phyloP scores from a whole-genome alignment of 2,329 filamentous ascomycete genomes.

The Pseudocercospora macadamiae region DNA sequence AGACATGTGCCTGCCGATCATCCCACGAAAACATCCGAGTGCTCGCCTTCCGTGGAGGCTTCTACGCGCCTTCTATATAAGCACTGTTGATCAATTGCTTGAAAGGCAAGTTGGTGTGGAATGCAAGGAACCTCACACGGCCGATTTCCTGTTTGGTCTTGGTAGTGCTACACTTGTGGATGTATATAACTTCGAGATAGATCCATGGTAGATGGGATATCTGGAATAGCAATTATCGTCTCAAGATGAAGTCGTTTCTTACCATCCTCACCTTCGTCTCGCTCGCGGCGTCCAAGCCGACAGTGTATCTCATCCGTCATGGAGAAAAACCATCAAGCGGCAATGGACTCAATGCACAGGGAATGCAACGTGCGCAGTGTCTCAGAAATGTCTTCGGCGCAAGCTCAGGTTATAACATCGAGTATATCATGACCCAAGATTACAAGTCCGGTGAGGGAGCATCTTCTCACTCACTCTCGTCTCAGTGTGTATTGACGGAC shows the following conservation, averaged over 20 bases:
- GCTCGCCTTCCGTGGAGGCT: too few relatives aligned
- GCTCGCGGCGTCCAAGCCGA: constrained; percentile 43
- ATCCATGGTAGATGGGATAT: too few relatives aligned
- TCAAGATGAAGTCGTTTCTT: constrained; percentile 25
- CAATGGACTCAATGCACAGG: constrained; percentile 55
- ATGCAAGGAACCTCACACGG: background rate
- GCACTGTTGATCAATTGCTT: constrained; percentile 20
- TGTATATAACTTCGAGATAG: too few relatives aligned
- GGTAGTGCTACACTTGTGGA: background rate
- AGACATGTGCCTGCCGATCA: constrained; percentile 24
- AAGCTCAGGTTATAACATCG: constrained; percentile 58
- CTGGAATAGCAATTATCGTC: too few relatives aligned
- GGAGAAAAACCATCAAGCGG: constrained; percentile 62
- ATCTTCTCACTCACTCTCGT: background rate
- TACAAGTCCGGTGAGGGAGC: constrained; percentile 49
- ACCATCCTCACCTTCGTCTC: constrained; percentile 19
- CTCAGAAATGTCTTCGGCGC: constrained; percentile 60
- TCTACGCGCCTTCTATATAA: constrained; percentile 13
- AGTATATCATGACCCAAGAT: constrained; percentile 60
- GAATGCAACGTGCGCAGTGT: constrained; percentile 62
- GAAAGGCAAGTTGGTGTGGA: constrained; percentile 1
- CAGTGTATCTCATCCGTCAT: constrained; percentile 66
- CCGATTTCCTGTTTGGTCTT: constrained; percentile 9
- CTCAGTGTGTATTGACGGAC: background rate
- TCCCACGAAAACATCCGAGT: constrained; percentile 4